These are phyloP conservation scores for Chlorokybus atmophyticus DNA, from an alignment of 139 green algal species.

Conservation along the genomic window DNA sequence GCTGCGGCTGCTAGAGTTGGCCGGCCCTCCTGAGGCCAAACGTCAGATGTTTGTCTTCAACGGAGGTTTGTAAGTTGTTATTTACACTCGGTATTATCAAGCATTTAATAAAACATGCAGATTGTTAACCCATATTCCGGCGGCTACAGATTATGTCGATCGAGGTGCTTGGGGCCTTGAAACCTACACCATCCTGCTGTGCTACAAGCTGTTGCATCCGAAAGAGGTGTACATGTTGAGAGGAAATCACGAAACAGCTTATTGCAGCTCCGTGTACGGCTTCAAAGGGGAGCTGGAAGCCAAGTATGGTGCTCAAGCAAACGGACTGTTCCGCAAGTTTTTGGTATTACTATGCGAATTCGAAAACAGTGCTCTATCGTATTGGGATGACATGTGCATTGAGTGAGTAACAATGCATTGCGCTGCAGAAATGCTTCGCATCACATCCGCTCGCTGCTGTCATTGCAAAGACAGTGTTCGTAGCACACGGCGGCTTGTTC, in stretches of 20 bases:
- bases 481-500: conserved; percentile 81
- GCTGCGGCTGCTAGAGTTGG: too few species aligned
- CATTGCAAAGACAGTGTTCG: conserved; percentile 47
- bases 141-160: conserved; percentile 37
- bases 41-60: too few species aligned
- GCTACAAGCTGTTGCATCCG: conserved; percentile 40
- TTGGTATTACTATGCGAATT: neutral
- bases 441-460: conserved; percentile 40
- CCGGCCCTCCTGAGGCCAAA: too few species aligned
- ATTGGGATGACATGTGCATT: too few species aligned
- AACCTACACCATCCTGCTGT: conserved; percentile 52
- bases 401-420: too few species aligned
- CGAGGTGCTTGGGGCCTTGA: conserved; percentile 87
- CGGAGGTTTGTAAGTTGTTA: too few species aligned
- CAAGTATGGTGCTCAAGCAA: conserved; percentile 32
- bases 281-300: conserved; percentile 47
- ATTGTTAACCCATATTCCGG: too few species aligned
- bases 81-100: too few species aligned
- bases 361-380: too few species aligned
- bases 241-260: conserved; percentile 75
- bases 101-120: too few species aligned
- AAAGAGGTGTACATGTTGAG: conserved; percentile 44
- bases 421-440: conserved; percentile 16
- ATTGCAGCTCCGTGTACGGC: conserved; percentile 66
- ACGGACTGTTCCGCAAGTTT: conserved; percentile 3